phyloP scores from a whole-genome alignment of 2,329 filamentous ascomycete species.

The Colletotrichum aenigma region DNA sequence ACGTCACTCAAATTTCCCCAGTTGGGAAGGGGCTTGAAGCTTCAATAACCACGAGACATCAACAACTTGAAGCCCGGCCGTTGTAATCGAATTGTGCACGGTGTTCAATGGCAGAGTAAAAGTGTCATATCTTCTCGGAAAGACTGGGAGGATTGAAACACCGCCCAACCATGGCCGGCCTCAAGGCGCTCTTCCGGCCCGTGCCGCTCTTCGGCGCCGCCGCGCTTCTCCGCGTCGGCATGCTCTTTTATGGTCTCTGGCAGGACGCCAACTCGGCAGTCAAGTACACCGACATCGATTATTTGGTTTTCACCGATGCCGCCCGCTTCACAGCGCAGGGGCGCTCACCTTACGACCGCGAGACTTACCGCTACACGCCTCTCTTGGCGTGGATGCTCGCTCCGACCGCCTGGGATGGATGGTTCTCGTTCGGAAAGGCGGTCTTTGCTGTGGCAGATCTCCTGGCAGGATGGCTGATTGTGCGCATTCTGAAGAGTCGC shows the following conservation, averaged over 20 bases:
- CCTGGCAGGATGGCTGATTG: slow-evolving; percentile 80
- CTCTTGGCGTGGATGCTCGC: slow-evolving; percentile 89
- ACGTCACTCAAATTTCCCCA: slow-evolving; percentile 21
- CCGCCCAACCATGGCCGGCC: slow-evolving; percentile 25
- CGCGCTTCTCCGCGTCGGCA: slow-evolving; percentile 68
- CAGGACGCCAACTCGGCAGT: slow-evolving; percentile 91
- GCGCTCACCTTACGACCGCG: slow-evolving; percentile 80
- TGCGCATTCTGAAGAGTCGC: slow-evolving; percentile 41
- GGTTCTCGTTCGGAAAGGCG: slow-evolving; percentile 86
- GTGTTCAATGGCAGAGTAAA: not conserved
- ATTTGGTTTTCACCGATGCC: slow-evolving; percentile 96
- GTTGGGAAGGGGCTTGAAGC: not conserved
- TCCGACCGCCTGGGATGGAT: slow-evolving; percentile 70
- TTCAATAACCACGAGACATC: not conserved
- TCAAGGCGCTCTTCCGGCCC: slow-evolving; percentile 39
- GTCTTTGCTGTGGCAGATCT: slow-evolving; percentile 87
- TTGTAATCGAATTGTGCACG: not conserved
- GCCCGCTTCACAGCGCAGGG: slow-evolving; percentile 74
- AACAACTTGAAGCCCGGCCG: not conserved
- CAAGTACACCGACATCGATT: slow-evolving; percentile 99
- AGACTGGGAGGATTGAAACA: not conserved
- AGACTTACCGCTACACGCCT: slow-evolving; percentile 97
- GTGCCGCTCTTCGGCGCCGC: slow-evolving; percentile 60
- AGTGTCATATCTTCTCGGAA: not conserved
- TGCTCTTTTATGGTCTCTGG: slow-evolving; percentile 88